Conservation (phyloP, 2,329 filamentous ascomycete species). For the Fusarium austroafricanum region DNA sequence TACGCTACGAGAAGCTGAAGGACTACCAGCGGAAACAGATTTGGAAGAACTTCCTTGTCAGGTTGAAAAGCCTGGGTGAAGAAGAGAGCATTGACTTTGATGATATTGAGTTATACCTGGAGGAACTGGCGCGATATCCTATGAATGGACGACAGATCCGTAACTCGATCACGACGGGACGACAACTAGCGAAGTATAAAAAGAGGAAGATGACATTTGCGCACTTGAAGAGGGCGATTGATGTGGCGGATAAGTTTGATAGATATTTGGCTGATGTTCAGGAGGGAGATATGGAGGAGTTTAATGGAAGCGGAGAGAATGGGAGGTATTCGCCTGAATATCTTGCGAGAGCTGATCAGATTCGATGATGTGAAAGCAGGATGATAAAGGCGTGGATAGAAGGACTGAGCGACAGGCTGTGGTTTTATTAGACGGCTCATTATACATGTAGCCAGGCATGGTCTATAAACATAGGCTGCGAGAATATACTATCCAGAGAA, state of each 20-base stretch:
- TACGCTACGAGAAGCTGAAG: constrained; percentile 12
- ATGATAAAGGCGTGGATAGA: no score
- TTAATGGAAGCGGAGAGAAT: background rate
- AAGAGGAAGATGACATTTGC: constrained; percentile 2
- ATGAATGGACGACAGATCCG: constrained; percentile 25
- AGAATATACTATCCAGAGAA: constrained; percentile 38
- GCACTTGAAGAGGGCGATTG: constrained; percentile 12
- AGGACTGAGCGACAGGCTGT: no score
- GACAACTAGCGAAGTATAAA: constrained; percentile 14
- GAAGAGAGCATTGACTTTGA: constrained; percentile 2
- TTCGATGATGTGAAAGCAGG: no score
- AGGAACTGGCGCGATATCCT: background rate
- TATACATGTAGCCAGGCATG: constrained; percentile 36
- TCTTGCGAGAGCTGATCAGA: constrained; percentile 1
- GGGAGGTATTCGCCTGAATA: constrained; percentile 9
- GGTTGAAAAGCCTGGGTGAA: background rate
- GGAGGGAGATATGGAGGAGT: constrained; percentile 8
- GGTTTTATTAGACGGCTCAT: background rate
- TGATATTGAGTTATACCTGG: background rate
- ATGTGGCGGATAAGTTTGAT: constrained; percentile 13
- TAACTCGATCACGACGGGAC: constrained; percentile 15
- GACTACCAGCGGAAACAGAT: background rate
- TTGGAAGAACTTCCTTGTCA: constrained; percentile 2
- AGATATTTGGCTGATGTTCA: constrained; percentile 16
- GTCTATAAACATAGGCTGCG: constrained; percentile 37